Conservation (phyloP, 208 protist species). For the Strigomonas galati region DNA sequence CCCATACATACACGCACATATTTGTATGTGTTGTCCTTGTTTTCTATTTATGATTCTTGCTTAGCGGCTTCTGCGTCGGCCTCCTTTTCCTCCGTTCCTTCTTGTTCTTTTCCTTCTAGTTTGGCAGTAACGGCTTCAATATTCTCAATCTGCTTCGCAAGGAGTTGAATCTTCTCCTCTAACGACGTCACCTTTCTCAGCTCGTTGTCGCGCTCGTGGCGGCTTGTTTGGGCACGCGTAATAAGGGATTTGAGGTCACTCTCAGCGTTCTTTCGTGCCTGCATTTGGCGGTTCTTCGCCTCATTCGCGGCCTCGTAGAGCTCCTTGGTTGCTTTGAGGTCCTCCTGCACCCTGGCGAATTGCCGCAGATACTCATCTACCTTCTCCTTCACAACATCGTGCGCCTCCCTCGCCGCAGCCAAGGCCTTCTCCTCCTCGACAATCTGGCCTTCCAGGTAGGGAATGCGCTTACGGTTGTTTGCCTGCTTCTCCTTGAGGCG, state of each 20-base stretch:
- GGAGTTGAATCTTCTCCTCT: neutral
- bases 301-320: slow-evolving; percentile 6
- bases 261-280: neutral
- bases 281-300: slow-evolving; percentile 3
- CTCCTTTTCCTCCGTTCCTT: no score
- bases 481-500: slow-evolving; percentile 8
- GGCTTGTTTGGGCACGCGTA: neutral
- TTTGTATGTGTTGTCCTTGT: no score
- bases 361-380: slow-evolving; percentile 8
- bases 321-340: slow-evolving; percentile 5
- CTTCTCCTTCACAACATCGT: slow-evolving; percentile 1
- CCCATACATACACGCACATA: no score
- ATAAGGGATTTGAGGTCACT: slow-evolving; percentile 2
- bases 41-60: no score
- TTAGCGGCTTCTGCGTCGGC: no score
- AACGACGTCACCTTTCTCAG: neutral
- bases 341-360: neutral
- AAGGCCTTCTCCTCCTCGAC: neutral
- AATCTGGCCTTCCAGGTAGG: slow-evolving; percentile 4
- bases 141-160: slow-evolving; percentile 1
- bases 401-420: neutral
- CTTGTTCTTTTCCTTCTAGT: no score
- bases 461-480: slow-evolving; percentile 6
- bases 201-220: slow-evolving; percentile 5
- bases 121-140: neutral